phyloP scores from a whole-genome alignment of 1,139 yeast genomes.

The Protomyces gravidus region DNA sequence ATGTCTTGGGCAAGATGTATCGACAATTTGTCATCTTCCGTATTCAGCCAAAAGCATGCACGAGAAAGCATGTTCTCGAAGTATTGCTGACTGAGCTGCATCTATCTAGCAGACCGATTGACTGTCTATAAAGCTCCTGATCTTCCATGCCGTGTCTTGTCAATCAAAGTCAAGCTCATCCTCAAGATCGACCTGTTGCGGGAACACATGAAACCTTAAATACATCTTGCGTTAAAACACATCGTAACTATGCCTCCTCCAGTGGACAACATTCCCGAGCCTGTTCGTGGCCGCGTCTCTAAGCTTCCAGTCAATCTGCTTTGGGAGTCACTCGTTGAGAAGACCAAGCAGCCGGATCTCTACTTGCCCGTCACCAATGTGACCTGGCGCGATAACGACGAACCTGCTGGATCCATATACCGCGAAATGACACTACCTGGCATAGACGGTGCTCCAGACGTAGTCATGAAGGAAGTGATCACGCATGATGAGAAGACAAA shows the following conservation, averaged over 20 bases:
- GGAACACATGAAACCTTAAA: too few species aligned
- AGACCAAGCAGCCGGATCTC: conserved; percentile 15
- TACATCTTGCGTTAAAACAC: background rate
- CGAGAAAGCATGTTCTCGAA: too few species aligned
- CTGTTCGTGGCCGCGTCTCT: background rate
- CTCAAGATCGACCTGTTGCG: too few species aligned
- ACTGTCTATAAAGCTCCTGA: too few species aligned
- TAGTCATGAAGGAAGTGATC: conserved; percentile 16
- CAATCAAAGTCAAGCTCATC: too few species aligned
- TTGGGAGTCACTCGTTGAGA: conserved; percentile 24
- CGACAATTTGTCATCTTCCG: too few species aligned
- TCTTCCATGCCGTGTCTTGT: too few species aligned
- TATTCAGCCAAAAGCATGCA: too few species aligned
- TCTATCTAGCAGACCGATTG: too few species aligned
- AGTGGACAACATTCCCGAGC: background rate
- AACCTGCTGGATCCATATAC: conserved; percentile 6
- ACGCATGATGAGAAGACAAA: background rate
- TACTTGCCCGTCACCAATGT: conserved; percentile 15
- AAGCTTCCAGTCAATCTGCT: background rate
- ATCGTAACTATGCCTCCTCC: background rate
- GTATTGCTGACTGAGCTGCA: too few species aligned
- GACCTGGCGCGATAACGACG: background rate
- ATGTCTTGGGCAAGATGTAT: too few species aligned
- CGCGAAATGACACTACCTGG: conserved; percentile 16
- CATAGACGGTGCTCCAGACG: background rate